A percentile compares a stretch with the other conserved stretches of the same genome.
Evolutionary conservation across 2,329 filamentous ascomycete genomes (phyloP).

Genomic region (Monosporascus sp.): DNA sequence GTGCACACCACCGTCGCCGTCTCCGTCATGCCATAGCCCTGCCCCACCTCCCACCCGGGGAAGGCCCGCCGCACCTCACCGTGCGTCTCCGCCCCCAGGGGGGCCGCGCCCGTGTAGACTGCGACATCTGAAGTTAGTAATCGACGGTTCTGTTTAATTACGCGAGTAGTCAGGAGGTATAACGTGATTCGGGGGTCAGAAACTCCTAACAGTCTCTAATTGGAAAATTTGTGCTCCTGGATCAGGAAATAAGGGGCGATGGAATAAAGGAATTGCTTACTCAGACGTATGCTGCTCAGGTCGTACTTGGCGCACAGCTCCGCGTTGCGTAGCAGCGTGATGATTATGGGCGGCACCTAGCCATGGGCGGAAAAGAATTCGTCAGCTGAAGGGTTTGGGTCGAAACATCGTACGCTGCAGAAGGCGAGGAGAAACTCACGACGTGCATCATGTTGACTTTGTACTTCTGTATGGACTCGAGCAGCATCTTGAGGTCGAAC

Average conservation of each 20-base stretch:
- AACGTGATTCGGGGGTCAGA: too few relatives aligned
- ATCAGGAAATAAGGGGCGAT: too few relatives aligned
- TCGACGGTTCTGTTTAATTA: too few relatives aligned
- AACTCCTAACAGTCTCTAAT: too few relatives aligned
- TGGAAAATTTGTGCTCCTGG: too few relatives aligned
- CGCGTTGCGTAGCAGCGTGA: constrained; percentile 64
- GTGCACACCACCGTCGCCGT: constrained; percentile 64
- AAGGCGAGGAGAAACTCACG: constrained; percentile 34
- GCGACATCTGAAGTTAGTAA: too few relatives aligned
- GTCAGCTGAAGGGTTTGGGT: too few relatives aligned
- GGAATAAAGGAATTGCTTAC: too few relatives aligned
- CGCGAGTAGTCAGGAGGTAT: too few relatives aligned
- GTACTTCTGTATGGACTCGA: constrained; percentile 60
- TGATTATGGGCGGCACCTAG: constrained; percentile 75
- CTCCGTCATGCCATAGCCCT: constrained; percentile 77
- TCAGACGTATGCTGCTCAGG: constrained; percentile 56
- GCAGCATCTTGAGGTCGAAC: constrained; percentile 62
- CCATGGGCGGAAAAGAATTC: not conserved
- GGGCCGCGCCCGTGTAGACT: constrained; percentile 73
- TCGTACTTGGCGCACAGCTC: constrained; percentile 61
- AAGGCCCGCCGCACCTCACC: constrained; percentile 39
- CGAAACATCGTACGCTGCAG: too few relatives aligned
- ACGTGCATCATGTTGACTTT: constrained; percentile 63
- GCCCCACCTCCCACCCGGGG: constrained; percentile 55
- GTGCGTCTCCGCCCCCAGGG: constrained; percentile 68